Conservation (phyloP, 495 filamentous ascomycete genomes). For the Chaetomium cochliodes region DNA sequence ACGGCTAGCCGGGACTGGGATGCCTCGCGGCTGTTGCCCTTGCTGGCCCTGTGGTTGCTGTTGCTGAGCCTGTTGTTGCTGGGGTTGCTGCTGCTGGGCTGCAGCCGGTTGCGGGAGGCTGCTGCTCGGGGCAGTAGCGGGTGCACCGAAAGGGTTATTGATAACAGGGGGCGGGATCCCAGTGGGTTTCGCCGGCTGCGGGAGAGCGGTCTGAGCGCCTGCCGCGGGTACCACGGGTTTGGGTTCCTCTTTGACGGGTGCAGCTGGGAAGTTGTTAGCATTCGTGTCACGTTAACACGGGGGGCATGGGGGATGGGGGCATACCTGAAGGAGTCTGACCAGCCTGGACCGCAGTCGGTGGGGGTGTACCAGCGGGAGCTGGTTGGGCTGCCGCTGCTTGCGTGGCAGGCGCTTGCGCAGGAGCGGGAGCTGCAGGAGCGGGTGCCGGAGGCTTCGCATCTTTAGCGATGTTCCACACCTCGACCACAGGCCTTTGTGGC, state of each 20-base stretch:
- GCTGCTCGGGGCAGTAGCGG: slow-evolving; percentile 15
- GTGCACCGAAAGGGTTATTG: slow-evolving; percentile 31
- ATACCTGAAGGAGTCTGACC: slow-evolving; percentile 35
- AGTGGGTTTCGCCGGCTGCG: slow-evolving; percentile 19
- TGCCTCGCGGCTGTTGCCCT: slow-evolving; percentile 9
- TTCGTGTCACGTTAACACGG: background rate
- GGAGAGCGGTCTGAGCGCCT: slow-evolving; percentile 7
- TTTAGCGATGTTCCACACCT: slow-evolving; percentile 83
- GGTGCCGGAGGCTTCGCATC: slow-evolving; percentile 59
- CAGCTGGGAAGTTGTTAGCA: slow-evolving; percentile 33
- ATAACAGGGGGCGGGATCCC: slow-evolving; percentile 6
- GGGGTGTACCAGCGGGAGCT: background rate
- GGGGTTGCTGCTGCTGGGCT: slow-evolving; percentile 8
- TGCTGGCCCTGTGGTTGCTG: slow-evolving; percentile 11
- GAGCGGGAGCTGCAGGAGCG: slow-evolving; percentile 19
- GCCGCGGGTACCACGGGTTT: slow-evolving; percentile 25
- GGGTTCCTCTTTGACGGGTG: slow-evolving; percentile 27
- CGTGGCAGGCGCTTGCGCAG: slow-evolving; percentile 26
- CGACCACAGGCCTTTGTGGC: slow-evolving; percentile 71
- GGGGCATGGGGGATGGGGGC: background rate
- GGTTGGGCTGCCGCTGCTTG: background rate
- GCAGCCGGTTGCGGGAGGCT: slow-evolving; percentile 4
- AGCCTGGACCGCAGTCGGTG: slow-evolving; percentile 29
- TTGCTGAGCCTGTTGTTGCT: slow-evolving; percentile 16
- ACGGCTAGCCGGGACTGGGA: slow-evolving; percentile 20